phyloP scores from a whole-genome alignment of 2,329 filamentous ascomycete species.

The Fusarium hainanense region DNA sequence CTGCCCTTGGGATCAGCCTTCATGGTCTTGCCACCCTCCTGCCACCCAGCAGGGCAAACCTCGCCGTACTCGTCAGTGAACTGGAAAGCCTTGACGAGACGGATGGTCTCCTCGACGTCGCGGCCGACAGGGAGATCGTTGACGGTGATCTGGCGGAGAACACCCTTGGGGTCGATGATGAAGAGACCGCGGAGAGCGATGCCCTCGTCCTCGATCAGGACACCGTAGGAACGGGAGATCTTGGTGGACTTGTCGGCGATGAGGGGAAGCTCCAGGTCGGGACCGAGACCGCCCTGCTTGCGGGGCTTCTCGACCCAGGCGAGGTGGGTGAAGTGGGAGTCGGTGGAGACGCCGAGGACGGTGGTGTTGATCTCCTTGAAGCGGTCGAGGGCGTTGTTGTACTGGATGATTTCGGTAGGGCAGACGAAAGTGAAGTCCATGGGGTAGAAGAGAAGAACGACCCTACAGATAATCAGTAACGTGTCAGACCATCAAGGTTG shows the following conservation, averaged over 20 bases:
- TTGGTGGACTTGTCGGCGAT: conserved; percentile 71
- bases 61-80: conserved; percentile 88
- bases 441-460: conserved; percentile 74
- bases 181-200: conserved; percentile 72
- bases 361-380: conserved; percentile 69
- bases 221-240: conserved; percentile 70
- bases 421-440: conserved; percentile 77
- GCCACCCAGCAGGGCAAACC: conserved; percentile 69
- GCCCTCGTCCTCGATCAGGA: conserved; percentile 72
- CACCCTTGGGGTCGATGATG: conserved; percentile 72
- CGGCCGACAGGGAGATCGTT: conserved; percentile 74
- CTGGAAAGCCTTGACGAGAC: conserved; percentile 79
- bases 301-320: conserved; percentile 69
- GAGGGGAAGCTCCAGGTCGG: conserved; percentile 69
- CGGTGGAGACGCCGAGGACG: conserved; percentile 71
- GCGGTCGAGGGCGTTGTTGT: conserved; percentile 69
- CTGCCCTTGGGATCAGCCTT: conserved; percentile 64
- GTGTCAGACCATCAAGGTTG: no score
- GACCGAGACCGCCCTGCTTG: conserved; percentile 70
- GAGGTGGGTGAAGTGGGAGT: conserved; percentile 67
- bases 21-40: conserved; percentile 59
- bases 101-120: conserved; percentile 71
- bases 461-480: conserved; percentile 54
- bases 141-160: conserved; percentile 71
- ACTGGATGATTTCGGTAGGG: conserved; percentile 73